phyloP scores from a whole-genome alignment of 2,329 filamentous ascomycete species.

The Aureobasidium namibiae region DNA sequence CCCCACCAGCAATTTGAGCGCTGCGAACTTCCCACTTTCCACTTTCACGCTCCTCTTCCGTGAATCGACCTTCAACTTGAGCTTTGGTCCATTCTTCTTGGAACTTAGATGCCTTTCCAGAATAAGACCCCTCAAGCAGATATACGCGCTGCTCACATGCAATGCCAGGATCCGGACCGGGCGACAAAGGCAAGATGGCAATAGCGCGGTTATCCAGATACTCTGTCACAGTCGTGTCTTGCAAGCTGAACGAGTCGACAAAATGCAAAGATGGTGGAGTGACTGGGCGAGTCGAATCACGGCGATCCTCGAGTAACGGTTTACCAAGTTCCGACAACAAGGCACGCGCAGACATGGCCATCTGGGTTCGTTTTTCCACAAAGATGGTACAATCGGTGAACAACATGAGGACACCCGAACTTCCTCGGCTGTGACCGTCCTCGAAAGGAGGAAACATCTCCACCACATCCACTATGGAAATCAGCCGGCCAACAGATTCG shows the following conservation, averaged over 20 bases:
- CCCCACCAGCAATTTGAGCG: slow-evolving; percentile 51
- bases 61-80: slow-evolving; percentile 73
- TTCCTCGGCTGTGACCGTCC: slow-evolving; percentile 33
- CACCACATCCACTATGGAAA: slow-evolving; percentile 71
- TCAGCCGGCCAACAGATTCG: slow-evolving; percentile 56
- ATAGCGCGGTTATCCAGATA: slow-evolving; percentile 14
- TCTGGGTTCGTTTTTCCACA: slow-evolving; percentile 59
- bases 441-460: slow-evolving; percentile 69
- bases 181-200: slow-evolving; percentile 1
- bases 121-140: slow-evolving; percentile 64
- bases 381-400: slow-evolving; percentile 78
- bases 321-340: slow-evolving; percentile 80
- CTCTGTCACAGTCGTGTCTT: slow-evolving; percentile 12
- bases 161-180: slow-evolving; percentile 1
- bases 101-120: slow-evolving; percentile 67
- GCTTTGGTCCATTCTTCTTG: slow-evolving; percentile 83
- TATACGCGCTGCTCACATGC: slow-evolving; percentile 36
- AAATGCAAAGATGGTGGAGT: slow-evolving; percentile 64
- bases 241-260: slow-evolving; percentile 22
- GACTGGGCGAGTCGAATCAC: slow-evolving; percentile 33
- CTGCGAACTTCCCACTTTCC: slow-evolving; percentile 73
- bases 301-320: slow-evolving; percentile 48
- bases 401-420: slow-evolving; percentile 64
- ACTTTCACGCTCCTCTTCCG: slow-evolving; percentile 74
- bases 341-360: slow-evolving; percentile 62